phyloP scores from a whole-genome alignment of 331 rosid species.

The Rosa hybrid region DNA sequence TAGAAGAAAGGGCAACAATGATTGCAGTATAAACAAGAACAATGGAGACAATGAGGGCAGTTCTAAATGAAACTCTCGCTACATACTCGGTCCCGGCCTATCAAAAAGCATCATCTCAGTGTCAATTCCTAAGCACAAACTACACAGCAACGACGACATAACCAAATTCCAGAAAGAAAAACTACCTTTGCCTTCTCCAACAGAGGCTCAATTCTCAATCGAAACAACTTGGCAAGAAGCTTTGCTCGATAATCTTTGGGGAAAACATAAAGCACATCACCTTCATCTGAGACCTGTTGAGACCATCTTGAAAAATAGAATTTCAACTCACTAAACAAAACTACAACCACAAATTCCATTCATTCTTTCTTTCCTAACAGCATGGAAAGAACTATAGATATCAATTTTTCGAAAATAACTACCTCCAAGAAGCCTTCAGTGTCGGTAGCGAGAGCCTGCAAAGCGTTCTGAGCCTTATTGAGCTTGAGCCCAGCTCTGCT shows the following conservation, averaged over 20 bases:
- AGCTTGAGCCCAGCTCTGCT: constrained; percentile 82
- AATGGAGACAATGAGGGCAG: constrained; percentile 91
- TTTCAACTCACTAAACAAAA: constrained; percentile 35
- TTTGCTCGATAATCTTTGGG: no score
- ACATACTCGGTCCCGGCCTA: constrained; percentile 83
- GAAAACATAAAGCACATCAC: no score
- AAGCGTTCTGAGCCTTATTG: constrained; percentile 81
- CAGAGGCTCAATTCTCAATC: no score
- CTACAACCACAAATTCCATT: neutral
- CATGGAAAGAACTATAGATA: neutral
- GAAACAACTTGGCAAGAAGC: no score
- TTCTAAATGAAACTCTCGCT: constrained; percentile 96
- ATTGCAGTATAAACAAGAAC: constrained; percentile 94
- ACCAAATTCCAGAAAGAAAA: no score
- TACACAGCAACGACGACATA: no score
- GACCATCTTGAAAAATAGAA: no score
- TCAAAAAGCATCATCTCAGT: constrained; percentile 25
- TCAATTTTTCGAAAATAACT: constrained; percentile 2
- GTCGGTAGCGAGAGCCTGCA: constrained; percentile 95
- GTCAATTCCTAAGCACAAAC: no score
- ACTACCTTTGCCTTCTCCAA: no score
- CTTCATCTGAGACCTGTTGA: no score
- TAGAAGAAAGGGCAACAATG: constrained; percentile 75
- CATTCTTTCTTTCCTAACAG: no score
- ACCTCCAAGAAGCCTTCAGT: constrained; percentile 92